Conservation (phyloP, 2,329 filamentous ascomycete genomes). For the Colletotrichum sp. region DNA sequence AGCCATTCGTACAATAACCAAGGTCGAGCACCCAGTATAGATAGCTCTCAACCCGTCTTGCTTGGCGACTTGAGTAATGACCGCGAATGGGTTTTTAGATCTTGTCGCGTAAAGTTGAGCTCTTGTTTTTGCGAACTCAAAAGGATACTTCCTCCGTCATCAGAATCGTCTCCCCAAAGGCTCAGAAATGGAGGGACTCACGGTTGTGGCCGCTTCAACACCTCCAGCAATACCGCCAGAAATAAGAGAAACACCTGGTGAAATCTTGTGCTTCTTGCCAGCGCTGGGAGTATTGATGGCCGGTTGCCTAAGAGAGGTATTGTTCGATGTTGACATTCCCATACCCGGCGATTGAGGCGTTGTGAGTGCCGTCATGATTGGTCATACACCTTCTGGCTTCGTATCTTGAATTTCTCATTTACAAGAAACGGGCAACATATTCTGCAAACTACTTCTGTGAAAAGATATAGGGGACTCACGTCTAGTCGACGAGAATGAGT, state of each 20-base stretch:
- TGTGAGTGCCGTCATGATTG: background rate
- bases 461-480: background rate
- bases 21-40: constrained; percentile 67
- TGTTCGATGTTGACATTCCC: background rate
- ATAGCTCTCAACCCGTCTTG: constrained; percentile 62
- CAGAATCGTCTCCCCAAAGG: background rate
- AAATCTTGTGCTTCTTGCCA: constrained; percentile 28
- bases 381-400: background rate
- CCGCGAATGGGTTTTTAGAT: constrained; percentile 59
- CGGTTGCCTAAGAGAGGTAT: background rate
- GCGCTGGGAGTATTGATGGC: background rate
- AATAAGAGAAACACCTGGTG: constrained; percentile 50
- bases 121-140: constrained; percentile 72
- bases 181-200: constrained; percentile 22
- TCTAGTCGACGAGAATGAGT: background rate
- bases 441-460: background rate
- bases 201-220: constrained; percentile 56
- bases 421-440: background rate
- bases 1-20: constrained; percentile 47
- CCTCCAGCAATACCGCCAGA: constrained; percentile 57
- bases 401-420: background rate
- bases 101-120: constrained; percentile 54
- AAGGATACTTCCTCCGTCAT: constrained; percentile 55
- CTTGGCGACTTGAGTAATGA: constrained; percentile 59
- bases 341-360: background rate